A percentile compares a stretch with the other conserved stretches of the same genome.
Conservation (phyloP, 2,329 filamentous ascomycete genomes). For the Colletotrichum destructivum region DNA sequence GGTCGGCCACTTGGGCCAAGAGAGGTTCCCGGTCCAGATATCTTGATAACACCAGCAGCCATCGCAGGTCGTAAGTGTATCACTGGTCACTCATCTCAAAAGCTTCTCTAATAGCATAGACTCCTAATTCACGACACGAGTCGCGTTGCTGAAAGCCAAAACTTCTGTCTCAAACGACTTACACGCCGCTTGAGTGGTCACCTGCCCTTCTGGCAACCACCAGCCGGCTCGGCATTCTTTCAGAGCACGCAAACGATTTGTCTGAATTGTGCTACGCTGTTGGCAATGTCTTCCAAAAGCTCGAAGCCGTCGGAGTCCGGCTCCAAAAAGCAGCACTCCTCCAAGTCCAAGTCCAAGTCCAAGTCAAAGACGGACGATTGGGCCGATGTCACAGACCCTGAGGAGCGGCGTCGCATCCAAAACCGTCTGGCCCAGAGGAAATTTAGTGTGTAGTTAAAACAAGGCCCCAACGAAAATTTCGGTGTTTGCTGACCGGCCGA, state of each 20-base stretch:
- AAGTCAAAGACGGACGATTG: conserved; percentile 73
- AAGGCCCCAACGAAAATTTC: not conserved
- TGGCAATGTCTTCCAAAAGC: conserved; percentile 51
- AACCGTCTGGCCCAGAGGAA: conserved; percentile 84
- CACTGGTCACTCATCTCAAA: not conserved
- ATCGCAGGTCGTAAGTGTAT: not conserved
- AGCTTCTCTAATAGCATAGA: not conserved
- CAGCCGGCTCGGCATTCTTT: not conserved
- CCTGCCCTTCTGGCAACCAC: not conserved
- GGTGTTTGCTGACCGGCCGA: not conserved
- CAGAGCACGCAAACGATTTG: not conserved
- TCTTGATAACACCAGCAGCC: not conserved
- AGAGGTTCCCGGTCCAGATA: not conserved
- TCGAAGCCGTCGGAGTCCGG: conserved; percentile 46
- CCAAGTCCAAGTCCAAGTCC: conserved; percentile 59
- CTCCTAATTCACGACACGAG: not conserved
- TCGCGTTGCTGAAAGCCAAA: not conserved
- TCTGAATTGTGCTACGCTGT: conserved; percentile 42
- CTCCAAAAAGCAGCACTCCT: conserved; percentile 49
- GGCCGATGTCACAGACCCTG: conserved; percentile 78
- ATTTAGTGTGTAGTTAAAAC: conserved; percentile 72
- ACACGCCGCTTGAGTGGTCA: not conserved
- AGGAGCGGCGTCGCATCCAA: conserved; percentile 81
- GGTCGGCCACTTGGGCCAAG: no score
- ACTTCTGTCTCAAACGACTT: not conserved